phyloP scores from a whole-genome alignment of 2,329 filamentous ascomycete genomes.

The Colletotrichum cordylinicola region DNA sequence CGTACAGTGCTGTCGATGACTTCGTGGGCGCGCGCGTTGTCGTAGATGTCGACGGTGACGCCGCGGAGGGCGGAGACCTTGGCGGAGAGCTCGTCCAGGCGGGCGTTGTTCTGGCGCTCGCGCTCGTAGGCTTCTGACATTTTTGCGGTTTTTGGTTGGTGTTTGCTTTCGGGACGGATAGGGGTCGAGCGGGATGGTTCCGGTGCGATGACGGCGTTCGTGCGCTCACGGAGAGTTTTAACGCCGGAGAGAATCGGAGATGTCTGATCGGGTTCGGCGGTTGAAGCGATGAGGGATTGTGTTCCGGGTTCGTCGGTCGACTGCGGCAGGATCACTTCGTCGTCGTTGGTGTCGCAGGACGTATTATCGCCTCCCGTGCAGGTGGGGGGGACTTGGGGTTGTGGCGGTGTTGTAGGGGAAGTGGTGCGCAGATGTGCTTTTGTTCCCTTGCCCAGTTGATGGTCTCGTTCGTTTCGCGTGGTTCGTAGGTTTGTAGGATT shows the following conservation, averaged over 20 bases:
- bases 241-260: not conserved
- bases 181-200: not conserved
- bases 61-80: constrained; percentile 93
- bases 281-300: not conserved
- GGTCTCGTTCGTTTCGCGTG: not conserved
- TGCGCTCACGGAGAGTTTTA: not conserved
- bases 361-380: not conserved
- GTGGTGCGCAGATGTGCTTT: not conserved
- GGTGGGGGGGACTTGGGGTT: not conserved
- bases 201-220: not conserved
- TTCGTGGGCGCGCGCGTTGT: constrained; percentile 87
- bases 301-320: not conserved
- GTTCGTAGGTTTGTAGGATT: not conserved
- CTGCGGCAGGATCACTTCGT: not conserved
- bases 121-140: constrained; percentile 83
- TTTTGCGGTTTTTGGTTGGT: constrained; percentile 21
- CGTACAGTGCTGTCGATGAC: constrained; percentile 87
- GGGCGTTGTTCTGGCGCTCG: constrained; percentile 91
- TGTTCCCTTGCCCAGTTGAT: not conserved
- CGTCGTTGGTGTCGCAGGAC: not conserved
- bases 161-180: not conserved
- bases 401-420: not conserved
- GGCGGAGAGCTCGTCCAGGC: constrained; percentile 85
- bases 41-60: constrained; percentile 97
- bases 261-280: not conserved